Conservation (phyloP, 1,284 basidiomycete species). For the Trichosporon sp. region DNA sequence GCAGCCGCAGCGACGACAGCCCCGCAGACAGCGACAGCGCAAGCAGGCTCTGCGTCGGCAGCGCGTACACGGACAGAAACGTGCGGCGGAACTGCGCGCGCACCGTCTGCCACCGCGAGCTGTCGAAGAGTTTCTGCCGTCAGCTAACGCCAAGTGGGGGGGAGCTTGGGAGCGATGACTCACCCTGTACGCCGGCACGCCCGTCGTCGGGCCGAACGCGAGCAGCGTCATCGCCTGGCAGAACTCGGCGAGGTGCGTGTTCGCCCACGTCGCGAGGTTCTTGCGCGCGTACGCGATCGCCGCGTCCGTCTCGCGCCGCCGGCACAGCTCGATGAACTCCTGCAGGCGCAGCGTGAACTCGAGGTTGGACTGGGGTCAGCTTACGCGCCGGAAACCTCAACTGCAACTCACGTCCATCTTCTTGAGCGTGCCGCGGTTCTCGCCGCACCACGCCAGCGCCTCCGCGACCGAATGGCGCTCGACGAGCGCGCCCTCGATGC, state of each 20-base stretch:
- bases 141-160: neutral
- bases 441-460: constrained; percentile 90
- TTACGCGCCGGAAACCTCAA: neutral
- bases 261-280: constrained; percentile 75
- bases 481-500: constrained; percentile 73
- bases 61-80: constrained; percentile 75
- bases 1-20: constrained; percentile 77
- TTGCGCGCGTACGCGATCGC: constrained; percentile 83
- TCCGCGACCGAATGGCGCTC: constrained; percentile 70
- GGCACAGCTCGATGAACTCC: constrained; percentile 88
- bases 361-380: constrained; percentile 66
- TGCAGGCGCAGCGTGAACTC: constrained; percentile 95
- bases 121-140: constrained; percentile 71
- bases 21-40: constrained; percentile 84
- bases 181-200: constrained; percentile 47
- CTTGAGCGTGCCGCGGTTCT: constrained; percentile 86
- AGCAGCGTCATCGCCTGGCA: constrained; percentile 71
- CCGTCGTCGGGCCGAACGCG: constrained; percentile 56
- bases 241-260: constrained; percentile 70
- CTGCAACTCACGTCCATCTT: constrained; percentile 69
- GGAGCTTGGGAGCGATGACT: constrained; percentile 11
- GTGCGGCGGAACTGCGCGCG: constrained; percentile 73
- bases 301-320: constrained; percentile 62
- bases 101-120: constrained; percentile 67
- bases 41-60: constrained; percentile 79